A percentile compares a stretch with the other conserved stretches of the same genome.
Evolutionary conservation across 73 alveolate genomes (phyloP).

Genomic region (Paramecium sexaurelia): DNA sequence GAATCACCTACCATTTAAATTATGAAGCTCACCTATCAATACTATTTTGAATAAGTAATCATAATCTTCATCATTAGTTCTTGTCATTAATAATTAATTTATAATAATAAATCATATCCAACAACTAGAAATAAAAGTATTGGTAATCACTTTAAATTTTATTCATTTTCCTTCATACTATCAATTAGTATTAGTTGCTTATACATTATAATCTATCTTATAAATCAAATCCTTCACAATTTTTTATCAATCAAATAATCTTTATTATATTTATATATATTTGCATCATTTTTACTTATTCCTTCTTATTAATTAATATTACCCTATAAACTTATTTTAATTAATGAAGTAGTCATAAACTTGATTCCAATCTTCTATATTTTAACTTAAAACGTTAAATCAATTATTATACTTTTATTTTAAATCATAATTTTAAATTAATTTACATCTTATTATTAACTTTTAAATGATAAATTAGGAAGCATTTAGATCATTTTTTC

Average conservation of each 20-base stretch:
- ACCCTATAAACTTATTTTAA: too few relatives aligned
- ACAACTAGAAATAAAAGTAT: neutral
- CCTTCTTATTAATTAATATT: too few relatives aligned
- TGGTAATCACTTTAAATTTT: neutral
- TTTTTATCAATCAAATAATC: too few relatives aligned
- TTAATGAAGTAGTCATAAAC: too few relatives aligned
- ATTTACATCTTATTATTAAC: neutral
- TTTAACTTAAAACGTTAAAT: too few relatives aligned
- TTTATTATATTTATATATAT: too few relatives aligned
- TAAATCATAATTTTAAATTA: too few relatives aligned
- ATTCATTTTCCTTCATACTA: neutral
- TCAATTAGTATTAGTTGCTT: neutral
- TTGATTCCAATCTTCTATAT: too few relatives aligned
- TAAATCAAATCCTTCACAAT: too few relatives aligned
- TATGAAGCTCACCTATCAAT: slow-evolving; percentile 44
- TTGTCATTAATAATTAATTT: slow-evolving; percentile 54
- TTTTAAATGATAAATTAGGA: neutral
- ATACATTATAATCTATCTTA: too few relatives aligned
- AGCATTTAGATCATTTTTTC: neutral
- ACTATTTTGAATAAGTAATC: slow-evolving; percentile 68
- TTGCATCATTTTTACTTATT: too few relatives aligned
- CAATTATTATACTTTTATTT: too few relatives aligned
- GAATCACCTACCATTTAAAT: slow-evolving; percentile 77
- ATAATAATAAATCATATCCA: neutral
- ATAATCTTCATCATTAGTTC: slow-evolving; percentile 64